Base-by-base conservation (phyloP, 2,329 filamentous ascomycete species). In the Xylaria polymorpha region DNA sequence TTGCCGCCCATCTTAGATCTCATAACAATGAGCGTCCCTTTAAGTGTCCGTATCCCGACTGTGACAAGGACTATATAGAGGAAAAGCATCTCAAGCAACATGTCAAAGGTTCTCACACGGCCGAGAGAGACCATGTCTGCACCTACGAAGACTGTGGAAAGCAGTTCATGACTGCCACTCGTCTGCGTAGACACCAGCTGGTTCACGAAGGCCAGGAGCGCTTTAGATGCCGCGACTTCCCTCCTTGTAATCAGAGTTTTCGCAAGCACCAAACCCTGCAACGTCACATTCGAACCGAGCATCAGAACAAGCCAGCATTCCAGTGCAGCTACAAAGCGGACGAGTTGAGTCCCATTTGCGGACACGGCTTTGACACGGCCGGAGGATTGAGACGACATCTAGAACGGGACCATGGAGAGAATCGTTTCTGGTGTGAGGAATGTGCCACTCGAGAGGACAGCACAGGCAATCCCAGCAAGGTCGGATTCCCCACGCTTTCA, bases 71-170 rank as follows among this genome's bases (percentile, higher is more conserved):
- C 50, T 98, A 97, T 78, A 87, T 94, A 15, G 92, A 96, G 70
- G 89, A 93, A 73, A 95, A 95, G 74, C 94, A 98, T 81, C 85
- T 98, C 20, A 90, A 91, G 68, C 91, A 94, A 72, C 95, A 98
- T 79, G 82, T 97, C 77, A 94, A 94, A 78, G 92, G 92, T 64
- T 90, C 91, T 12, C 95, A 98, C 79, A 91, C 88, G 22, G 84
- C 89, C 64, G 86, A 93, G 72, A 87, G 91, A 67, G 87, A 89
- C 56, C 91, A 94, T 78, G 80, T 86, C 32, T 98, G 94, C 81
- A 83, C 86, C n/a, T 89, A 89, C 75, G 85, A 88, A 15, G 90
- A 85, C 6, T 98, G 95, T 77, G 89, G 85, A 60, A 96, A 95
- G 83, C 89, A 87, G 41, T 98, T 98, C 77, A 87, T 93, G 59